Evolutionary conservation across 202 grass and related monocot genomes (phyloP).

Genomic region (Bolboschoenoplectus hybrid): DNA sequence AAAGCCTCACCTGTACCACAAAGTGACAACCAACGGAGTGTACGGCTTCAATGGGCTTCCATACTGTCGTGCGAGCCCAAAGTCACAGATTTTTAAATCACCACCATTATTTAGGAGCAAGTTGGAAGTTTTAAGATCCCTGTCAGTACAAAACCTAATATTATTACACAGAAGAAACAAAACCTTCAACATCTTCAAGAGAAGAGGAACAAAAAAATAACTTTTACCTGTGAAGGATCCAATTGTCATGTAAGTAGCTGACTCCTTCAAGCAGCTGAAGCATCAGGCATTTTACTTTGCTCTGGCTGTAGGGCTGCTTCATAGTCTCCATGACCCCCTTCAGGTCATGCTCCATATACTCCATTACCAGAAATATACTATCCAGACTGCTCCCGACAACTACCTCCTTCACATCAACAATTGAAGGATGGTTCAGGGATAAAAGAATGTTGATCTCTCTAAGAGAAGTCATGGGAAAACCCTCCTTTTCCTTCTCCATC

Average conservation of each 20-base stretch:
- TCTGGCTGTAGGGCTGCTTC: constrained; percentile 82
- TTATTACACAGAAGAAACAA: constrained; percentile 12
- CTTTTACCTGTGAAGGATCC: too few relatives aligned
- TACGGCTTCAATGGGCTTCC: constrained; percentile 61
- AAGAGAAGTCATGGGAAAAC: too few relatives aligned
- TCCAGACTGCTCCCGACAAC: constrained; percentile 70
- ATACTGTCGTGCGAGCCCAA: constrained; percentile 86
- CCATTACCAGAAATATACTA: constrained; percentile 84
- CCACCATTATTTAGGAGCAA: constrained; percentile 79
- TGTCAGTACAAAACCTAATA: constrained; percentile 28
- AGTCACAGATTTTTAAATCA: constrained; percentile 94
- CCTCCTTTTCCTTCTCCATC: too few relatives aligned
- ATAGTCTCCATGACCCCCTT: constrained; percentile 88
- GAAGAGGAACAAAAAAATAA: constrained; percentile 27
- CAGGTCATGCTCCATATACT: constrained; percentile 77
- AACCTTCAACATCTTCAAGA: constrained; percentile 17
- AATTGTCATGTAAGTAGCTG: too few relatives aligned
- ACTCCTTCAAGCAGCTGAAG: too few relatives aligned
- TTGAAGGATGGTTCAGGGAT: constrained; percentile 54
- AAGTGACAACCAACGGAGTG: constrained; percentile 86
- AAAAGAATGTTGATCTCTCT: too few relatives aligned
- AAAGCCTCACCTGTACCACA: constrained; percentile 75
- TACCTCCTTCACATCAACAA: constrained; percentile 87
- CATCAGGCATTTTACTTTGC: constrained; percentile 53
- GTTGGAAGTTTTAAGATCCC: constrained; percentile 94